A percentile compares a stretch with the other conserved stretches of the same genome.
Conservation (phyloP, 2,329 filamentous ascomycete genomes). For the Aspergillus unguis region DNA sequence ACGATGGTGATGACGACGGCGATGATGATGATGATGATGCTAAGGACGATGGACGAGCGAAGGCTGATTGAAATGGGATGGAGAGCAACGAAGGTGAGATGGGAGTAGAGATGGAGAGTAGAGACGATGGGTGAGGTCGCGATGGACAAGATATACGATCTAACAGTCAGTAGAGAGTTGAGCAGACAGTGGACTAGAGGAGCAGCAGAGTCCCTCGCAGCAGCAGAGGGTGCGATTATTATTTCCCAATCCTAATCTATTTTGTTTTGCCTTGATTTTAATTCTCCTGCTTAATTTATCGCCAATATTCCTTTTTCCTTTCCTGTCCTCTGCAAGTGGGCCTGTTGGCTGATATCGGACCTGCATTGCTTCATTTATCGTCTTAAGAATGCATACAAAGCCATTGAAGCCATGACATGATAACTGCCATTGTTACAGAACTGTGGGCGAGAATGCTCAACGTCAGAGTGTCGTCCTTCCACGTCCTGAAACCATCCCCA, state of each 20-base stretch:
- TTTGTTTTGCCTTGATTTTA: slow-evolving; percentile 10
- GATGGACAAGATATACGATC: too few relatives aligned
- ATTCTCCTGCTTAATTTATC: slow-evolving; percentile 15
- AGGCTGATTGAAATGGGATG: background rate
- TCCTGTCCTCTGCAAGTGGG: slow-evolving; percentile 5
- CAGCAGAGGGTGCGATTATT: slow-evolving; percentile 3
- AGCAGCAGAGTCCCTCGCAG: slow-evolving; percentile 9
- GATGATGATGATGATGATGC: slow-evolving; percentile 5
- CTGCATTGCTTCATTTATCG: slow-evolving; percentile 9
- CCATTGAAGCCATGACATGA: background rate
- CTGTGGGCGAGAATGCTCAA: slow-evolving; percentile 13
- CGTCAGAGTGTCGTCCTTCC: slow-evolving; percentile 9
- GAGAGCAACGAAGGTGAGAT: background rate
- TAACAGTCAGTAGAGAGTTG: too few relatives aligned
- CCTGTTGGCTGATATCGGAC: slow-evolving; percentile 1
- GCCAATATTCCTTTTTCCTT: slow-evolving; percentile 4
- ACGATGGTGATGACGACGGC: background rate
- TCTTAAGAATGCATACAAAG: slow-evolving; percentile 5
- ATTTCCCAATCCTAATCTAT: slow-evolving; percentile 7
- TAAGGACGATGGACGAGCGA: too few relatives aligned
- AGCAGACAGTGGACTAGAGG: background rate
- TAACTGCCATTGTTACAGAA: too few relatives aligned
- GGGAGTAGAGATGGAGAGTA: too few relatives aligned
- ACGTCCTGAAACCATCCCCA: slow-evolving; percentile 4
- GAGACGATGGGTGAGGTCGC: too few relatives aligned